A percentile compares a stretch with the other conserved stretches of the same genome.
Conservation (phyloP, 1,139 yeast species). For the Kodamaea plutei region DNA sequence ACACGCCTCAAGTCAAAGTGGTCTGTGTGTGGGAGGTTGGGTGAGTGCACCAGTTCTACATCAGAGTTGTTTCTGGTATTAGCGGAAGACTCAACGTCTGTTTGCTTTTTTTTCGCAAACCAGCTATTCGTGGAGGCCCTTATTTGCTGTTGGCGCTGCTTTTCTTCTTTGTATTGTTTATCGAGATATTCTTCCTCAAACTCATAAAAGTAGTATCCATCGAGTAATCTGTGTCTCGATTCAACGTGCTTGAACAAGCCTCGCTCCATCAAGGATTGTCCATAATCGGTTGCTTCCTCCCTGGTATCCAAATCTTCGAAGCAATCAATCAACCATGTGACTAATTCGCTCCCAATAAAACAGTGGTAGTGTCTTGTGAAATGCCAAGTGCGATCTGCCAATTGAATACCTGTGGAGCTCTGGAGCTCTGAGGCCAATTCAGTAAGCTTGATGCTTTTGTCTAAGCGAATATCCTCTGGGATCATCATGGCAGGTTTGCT, state of each 20-base stretch:
- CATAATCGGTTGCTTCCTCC: conserved; percentile 79
- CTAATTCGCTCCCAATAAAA: conserved; percentile 82
- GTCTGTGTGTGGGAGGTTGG: conserved; percentile 19
- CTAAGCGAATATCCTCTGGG: conserved; percentile 30
- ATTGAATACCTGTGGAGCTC: conserved; percentile 54
- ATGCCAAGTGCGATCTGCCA: conserved; percentile 89
- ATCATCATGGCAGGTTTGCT: conserved; percentile 34
- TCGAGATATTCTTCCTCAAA: conserved; percentile 55
- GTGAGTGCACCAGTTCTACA: conserved; percentile 26
- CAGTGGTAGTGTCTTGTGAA: conserved; percentile 74
- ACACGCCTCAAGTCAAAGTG: conserved; percentile 21
- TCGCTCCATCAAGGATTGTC: conserved; percentile 67
- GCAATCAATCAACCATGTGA: conserved; percentile 75
- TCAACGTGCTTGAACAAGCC: conserved; percentile 80
- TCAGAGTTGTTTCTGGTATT: conserved; percentile 29
- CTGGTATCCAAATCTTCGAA: conserved; percentile 75
- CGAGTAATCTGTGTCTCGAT: conserved; percentile 74
- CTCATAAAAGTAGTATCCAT: conserved; percentile 90
- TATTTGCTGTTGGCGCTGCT: conserved; percentile 3
- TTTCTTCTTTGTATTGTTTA: conserved; percentile 21
- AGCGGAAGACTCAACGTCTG: conserved; percentile 8
- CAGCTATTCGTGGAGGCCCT: conserved; percentile 18
- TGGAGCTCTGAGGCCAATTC: conserved; percentile 67
- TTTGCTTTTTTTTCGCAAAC: conserved; percentile 27
- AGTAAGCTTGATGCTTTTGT: conserved; percentile 31